Evolutionary conservation across 2,329 filamentous ascomycete species (phyloP).

Genomic region (Triangularia verruculosa): DNA sequence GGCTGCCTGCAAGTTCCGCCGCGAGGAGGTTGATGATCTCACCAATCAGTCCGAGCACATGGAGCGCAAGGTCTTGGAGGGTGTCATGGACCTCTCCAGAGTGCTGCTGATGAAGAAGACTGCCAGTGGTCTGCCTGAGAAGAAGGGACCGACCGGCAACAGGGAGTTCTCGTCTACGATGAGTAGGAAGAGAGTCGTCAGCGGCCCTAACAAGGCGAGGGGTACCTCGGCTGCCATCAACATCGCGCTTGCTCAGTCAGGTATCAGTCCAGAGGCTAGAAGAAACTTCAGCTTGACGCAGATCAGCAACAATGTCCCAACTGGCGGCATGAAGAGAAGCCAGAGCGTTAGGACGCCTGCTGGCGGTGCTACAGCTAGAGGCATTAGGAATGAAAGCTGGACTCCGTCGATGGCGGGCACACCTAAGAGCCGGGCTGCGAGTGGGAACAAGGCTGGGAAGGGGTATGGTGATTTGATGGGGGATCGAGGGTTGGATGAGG

Average conservation of each 20-base stretch:
- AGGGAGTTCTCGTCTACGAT: not conserved
- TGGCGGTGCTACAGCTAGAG: slow-evolving; percentile 35
- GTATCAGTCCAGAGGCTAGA: slow-evolving; percentile 59
- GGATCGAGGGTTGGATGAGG: not conserved
- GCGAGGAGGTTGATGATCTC: slow-evolving; percentile 89
- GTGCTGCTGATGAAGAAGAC: slow-evolving; percentile 66
- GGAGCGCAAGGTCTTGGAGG: slow-evolving; percentile 89
- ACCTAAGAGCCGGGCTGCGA: slow-evolving; percentile 19
- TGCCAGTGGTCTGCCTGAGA: not conserved
- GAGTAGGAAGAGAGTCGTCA: slow-evolving; percentile 2
- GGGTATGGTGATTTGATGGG: slow-evolving; percentile 56
- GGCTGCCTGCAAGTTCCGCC: slow-evolving; percentile 81
- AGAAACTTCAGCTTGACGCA: slow-evolving; percentile 89
- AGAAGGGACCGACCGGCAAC: not conserved
- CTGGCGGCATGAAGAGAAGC: slow-evolving; percentile 67
- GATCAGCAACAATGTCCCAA: slow-evolving; percentile 72
- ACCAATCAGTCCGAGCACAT: slow-evolving; percentile 83
- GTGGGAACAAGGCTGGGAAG: slow-evolving; percentile 35
- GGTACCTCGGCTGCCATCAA: not conserved
- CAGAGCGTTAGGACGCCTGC: slow-evolving; percentile 69
- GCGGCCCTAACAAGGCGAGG: not conserved
- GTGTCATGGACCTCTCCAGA: slow-evolving; percentile 93
- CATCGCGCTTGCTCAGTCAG: not conserved
- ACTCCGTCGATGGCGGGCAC: slow-evolving; percentile 43
- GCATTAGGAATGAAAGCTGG: slow-evolving; percentile 68